A percentile compares a stretch with the other conserved stretches of the same genome.
These are phyloP conservation scores for Torulaspora indica DNA, from an alignment of 805 yeast genomes.

Conservation along the genomic window DNA sequence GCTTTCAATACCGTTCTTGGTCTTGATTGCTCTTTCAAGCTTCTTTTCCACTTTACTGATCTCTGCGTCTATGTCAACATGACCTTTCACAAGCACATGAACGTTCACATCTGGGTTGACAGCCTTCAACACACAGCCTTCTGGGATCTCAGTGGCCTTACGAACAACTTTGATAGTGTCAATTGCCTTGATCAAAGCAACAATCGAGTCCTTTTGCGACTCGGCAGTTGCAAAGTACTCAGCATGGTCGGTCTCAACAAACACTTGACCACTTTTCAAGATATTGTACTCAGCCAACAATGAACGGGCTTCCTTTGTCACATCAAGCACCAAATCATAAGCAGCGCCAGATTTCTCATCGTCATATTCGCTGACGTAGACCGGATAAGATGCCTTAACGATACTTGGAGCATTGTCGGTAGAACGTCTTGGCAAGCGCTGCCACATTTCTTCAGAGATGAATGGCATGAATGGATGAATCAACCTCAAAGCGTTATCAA, in stretches of 20 bases:
- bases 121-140: slow-evolving; percentile 84
- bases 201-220: slow-evolving; percentile 80
- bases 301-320: slow-evolving; percentile 89
- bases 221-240: slow-evolving; percentile 48
- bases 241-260: slow-evolving; percentile 59
- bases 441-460: slow-evolving; percentile 98
- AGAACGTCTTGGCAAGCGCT: slow-evolving; percentile 86
- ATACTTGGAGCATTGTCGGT: slow-evolving; percentile 67
- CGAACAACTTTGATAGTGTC: slow-evolving; percentile 64
- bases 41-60: slow-evolving; percentile 77
- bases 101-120: slow-evolving; percentile 79
- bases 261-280: slow-evolving; percentile 80
- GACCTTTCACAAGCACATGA: slow-evolving; percentile 89
- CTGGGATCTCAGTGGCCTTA: slow-evolving; percentile 57
- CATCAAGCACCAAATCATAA: slow-evolving; percentile 78
- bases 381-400: slow-evolving; percentile 76
- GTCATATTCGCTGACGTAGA: slow-evolving; percentile 52
- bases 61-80: slow-evolving; percentile 88
- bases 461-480: slow-evolving; percentile 99
- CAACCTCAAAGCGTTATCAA: slow-evolving; percentile 84
- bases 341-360: slow-evolving; percentile 63
- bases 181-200: slow-evolving; percentile 87
- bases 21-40: slow-evolving; percentile 58
- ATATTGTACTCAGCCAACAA: slow-evolving; percentile 86
- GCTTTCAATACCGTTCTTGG: slow-evolving; percentile 62